Evolutionary conservation across 352 stramenopile genomes (phyloP).

Genomic region (Phytophthora tubulina): DNA sequence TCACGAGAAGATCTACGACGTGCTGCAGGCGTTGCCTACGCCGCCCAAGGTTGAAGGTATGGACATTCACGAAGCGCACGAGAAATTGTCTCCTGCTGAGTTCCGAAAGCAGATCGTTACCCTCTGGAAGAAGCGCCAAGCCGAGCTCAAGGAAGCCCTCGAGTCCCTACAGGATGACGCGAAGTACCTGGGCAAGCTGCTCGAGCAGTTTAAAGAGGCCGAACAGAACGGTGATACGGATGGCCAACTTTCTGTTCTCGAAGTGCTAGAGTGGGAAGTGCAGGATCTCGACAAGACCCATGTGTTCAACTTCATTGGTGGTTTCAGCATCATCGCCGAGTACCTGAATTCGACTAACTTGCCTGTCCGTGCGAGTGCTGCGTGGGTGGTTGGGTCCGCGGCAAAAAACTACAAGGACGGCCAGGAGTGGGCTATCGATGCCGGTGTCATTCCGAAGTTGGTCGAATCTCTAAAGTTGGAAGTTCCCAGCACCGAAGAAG

Average conservation of each 20-base stretch:
- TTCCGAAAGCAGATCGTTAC: constrained; percentile 79
- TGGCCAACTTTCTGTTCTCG: constrained; percentile 65
- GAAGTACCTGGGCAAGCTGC: constrained; percentile 77
- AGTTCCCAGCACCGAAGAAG: constrained; percentile 19
- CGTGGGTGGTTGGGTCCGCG: constrained; percentile 81
- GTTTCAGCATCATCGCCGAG: constrained; percentile 76
- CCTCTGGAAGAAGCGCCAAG: constrained; percentile 87
- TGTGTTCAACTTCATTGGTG: constrained; percentile 88
- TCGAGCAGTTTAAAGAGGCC: constrained; percentile 76
- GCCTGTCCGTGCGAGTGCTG: constrained; percentile 61
- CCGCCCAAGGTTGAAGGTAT: constrained; percentile 79
- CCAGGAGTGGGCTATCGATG: constrained; percentile 83
- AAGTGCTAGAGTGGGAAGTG: constrained; percentile 89
- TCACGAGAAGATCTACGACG: constrained; percentile 90
- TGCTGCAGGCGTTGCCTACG: constrained; percentile 78
- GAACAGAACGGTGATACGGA: constrained; percentile 56
- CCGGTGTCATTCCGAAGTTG: constrained; percentile 75
- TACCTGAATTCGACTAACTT: constrained; percentile 81
- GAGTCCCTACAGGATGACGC: constrained; percentile 84
- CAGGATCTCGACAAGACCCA: constrained; percentile 90
- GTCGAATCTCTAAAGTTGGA: constrained; percentile 65
- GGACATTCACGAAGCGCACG: constrained; percentile 79
- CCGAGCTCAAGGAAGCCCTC: constrained; percentile 81
- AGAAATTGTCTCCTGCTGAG: constrained; percentile 71
- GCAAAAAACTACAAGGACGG: constrained; percentile 89